Evolutionary conservation across 768 basidiomycete genomes (phyloP), one percentile per base, ranked within the genome.

Genomic region (Pulveroboletus ravenelii): DNA sequence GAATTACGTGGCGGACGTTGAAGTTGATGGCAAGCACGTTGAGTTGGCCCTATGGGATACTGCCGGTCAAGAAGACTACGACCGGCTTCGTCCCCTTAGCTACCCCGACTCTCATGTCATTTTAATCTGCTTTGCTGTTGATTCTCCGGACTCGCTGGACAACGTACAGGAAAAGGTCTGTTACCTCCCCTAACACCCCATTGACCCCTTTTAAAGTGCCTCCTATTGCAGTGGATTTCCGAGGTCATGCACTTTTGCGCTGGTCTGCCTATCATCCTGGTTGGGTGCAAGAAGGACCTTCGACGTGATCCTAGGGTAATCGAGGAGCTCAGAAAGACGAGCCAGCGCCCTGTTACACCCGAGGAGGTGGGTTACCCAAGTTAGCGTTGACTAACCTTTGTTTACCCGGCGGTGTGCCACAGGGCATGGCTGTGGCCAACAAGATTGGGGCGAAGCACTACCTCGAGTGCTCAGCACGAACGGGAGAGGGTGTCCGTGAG

Each of bases 91-190:
- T 50, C 96, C 96, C 53, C 82, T 99, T 67, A 91, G 88, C 62
- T 99, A 99, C 74, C 95, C 95, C 50, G 95, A 98, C 75, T 94
- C 93, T n/a, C 94, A 99, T 69, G 94, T 99, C 71, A 98, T 99
- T 75, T 82, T 98, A 60, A 96, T 99, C 73, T 97, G 95, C 71
- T 99, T 96, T 71, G 93, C 96, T 38, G 85, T 98, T 60, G 96
- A 99, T 78, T 93, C 89, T 46, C 94, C 94, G 31, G 94, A 97
- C 70, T 97, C 94, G 43, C 78, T 99, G 57, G 96, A 96, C 74
- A 99, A 99, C 82, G 96, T 99, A 29, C 93, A 97, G 78, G 96
- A 99, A 78, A 98, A 98, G 89, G 96, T 89, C 37, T 52, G 83
- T 77, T 31, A 27, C 39, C 20, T 49, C 30, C 3, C 27, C 51